Percentiles rank a stretch among this genome's conserved stretches.
Conservation (phyloP, 2,329 filamentous ascomycete genomes). For the Colletotrichum phormii region DNA sequence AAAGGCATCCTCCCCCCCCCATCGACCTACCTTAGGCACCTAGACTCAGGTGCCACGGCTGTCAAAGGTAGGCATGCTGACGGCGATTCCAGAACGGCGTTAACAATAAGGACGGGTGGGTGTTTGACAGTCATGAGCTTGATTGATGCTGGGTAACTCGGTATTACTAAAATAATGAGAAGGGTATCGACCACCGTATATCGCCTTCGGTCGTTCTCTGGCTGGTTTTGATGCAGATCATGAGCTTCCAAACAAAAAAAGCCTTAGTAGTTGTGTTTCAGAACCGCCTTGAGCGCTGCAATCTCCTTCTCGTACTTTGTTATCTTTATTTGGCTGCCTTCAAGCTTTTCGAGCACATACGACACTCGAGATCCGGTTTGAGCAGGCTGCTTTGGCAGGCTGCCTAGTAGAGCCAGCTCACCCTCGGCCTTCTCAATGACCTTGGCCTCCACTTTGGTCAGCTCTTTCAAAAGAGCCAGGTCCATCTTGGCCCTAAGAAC, state of each 20-base stretch:
- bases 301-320: conserved; percentile 80
- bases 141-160: not conserved
- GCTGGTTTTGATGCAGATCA: not conserved
- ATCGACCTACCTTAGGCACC: too few relatives aligned
- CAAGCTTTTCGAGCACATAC: conserved; percentile 81
- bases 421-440: conserved; percentile 82
- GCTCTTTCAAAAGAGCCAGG: conserved; percentile 74
- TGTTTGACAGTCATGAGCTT: not conserved
- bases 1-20: too few relatives aligned
- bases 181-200: conserved; percentile 7
- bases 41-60: too few relatives aligned
- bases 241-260: not conserved
- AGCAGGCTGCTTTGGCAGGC: conserved; percentile 75
- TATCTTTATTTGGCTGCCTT: conserved; percentile 80
- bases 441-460: conserved; percentile 77
- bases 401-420: conserved; percentile 79
- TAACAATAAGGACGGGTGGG: not conserved
- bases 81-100: not conserved
- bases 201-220: not conserved
- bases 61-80: not conserved
- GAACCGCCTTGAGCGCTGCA: conserved; percentile 75
- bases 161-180: not conserved
- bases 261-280: conserved; percentile 53
- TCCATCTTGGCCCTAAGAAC: conserved; percentile 81
- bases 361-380: conserved; percentile 75